Conservation (phyloP, 2,329 filamentous ascomycete genomes). For the Plenodomus lindquistii region DNA sequence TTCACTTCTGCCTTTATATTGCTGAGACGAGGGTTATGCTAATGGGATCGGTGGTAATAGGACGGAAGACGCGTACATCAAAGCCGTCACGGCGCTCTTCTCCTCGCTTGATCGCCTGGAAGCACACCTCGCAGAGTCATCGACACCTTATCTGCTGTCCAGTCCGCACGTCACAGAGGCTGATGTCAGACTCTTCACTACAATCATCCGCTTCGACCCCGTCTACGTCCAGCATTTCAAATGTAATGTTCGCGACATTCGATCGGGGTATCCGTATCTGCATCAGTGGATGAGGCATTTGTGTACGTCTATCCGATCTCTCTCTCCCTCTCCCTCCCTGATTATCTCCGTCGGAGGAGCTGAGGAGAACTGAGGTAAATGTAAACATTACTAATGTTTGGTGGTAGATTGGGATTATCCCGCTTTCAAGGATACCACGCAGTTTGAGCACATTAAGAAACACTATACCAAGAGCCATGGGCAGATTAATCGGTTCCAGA, state of each 20-base stretch:
- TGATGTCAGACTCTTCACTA: conserved; percentile 58
- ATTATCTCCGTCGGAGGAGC: no score
- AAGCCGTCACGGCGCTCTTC: conserved; percentile 53
- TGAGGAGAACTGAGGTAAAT: no score
- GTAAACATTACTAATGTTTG: no score
- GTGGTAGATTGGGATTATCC: conserved; percentile 54
- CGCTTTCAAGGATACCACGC: conserved; percentile 80
- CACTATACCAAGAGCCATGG: conserved; percentile 69
- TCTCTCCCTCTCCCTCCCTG: neutral
- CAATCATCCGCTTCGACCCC: conserved; percentile 64
- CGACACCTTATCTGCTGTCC: conserved; percentile 54
- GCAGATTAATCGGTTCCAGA: conserved; percentile 68
- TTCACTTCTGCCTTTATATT: neutral
- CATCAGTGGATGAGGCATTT: conserved; percentile 81
- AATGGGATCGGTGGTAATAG: neutral
- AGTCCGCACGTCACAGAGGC: conserved; percentile 52
- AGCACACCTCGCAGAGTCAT: conserved; percentile 44
- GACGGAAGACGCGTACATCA: conserved; percentile 55
- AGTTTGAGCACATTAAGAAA: conserved; percentile 95
- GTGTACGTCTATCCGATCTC: conserved; percentile 50
- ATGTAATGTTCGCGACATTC: conserved; percentile 83
- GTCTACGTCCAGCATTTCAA: conserved; percentile 66
- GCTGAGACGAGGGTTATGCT: neutral
- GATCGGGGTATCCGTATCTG: conserved; percentile 78
- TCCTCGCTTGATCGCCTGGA: conserved; percentile 54